Percentiles rank a stretch among this genome's conserved stretches.
phyloP scores from a whole-genome alignment of 2,329 filamentous ascomycete species.

The Cadophora sp. region DNA sequence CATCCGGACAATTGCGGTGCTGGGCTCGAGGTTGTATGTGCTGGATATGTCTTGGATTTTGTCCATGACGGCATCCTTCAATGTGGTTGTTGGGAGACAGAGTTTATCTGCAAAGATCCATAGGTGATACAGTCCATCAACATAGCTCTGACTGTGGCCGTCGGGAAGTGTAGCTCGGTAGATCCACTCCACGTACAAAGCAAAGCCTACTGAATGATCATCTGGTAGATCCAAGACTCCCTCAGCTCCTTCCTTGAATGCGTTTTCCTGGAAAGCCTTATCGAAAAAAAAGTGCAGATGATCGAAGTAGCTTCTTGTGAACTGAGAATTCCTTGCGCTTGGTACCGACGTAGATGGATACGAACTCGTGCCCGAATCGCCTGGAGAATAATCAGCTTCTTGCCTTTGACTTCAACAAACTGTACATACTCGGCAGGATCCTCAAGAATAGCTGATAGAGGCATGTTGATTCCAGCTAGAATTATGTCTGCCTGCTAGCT shows the following conservation, averaged over 20 bases:
- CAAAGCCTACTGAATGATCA: background rate
- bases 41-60: conserved; percentile 18
- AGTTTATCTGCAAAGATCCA: conserved; percentile 8
- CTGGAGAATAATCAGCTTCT: background rate
- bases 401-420: too few relatives aligned
- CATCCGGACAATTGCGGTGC: background rate
- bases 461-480: background rate
- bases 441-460: background rate
- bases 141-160: background rate
- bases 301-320: conserved; percentile 26
- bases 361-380: conserved; percentile 24
- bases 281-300: background rate
- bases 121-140: background rate
- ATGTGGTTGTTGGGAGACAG: background rate
- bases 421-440: background rate
- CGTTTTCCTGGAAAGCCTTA: conserved; percentile 6
- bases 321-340: conserved; percentile 32
- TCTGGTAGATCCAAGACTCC: conserved; percentile 9
- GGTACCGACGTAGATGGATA: conserved; percentile 35
- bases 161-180: background rate
- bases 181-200: background rate
- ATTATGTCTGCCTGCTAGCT: background rate
- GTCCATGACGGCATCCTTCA: conserved; percentile 17
- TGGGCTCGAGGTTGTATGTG: conserved; percentile 3
- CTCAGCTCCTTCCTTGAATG: conserved; percentile 7